Conservation (phyloP, 805 yeast genomes). For the Yarrowia sp. region DNA sequence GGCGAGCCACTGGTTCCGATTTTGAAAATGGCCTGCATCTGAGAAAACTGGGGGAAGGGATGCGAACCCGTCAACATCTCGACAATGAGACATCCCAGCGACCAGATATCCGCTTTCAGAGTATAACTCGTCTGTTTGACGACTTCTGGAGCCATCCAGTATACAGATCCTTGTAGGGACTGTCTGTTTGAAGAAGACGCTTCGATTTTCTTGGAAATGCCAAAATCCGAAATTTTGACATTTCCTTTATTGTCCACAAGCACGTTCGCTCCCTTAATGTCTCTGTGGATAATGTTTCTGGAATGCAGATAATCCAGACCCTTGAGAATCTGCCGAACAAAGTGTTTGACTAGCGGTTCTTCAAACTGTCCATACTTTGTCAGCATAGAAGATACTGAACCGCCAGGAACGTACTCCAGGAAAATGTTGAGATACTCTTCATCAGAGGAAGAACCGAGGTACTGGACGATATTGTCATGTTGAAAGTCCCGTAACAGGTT, state of each 20-base stretch:
- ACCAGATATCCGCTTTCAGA: slow-evolving; percentile 94
- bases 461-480: slow-evolving; percentile 90
- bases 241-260: slow-evolving; percentile 75
- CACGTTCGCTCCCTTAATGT: slow-evolving; percentile 86
- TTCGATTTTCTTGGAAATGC: slow-evolving; percentile 69
- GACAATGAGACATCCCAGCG: slow-evolving; percentile 87
- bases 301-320: slow-evolving; percentile 75
- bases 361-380: slow-evolving; percentile 75
- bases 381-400: slow-evolving; percentile 67
- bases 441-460: slow-evolving; percentile 82
- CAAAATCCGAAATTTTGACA: slow-evolving; percentile 84
- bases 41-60: slow-evolving; percentile 92
- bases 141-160: slow-evolving; percentile 99
- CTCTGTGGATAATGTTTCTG: slow-evolving; percentile 76
- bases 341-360: slow-evolving; percentile 69
- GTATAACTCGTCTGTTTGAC: slow-evolving; percentile 91
- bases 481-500: slow-evolving; percentile 69
- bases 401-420: slow-evolving; percentile 71
- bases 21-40: slow-evolving; percentile 95
- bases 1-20: slow-evolving; percentile 83
- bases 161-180: slow-evolving; percentile 90
- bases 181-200: slow-evolving; percentile 59
- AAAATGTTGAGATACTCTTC: slow-evolving; percentile 74
- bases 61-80: slow-evolving; percentile 97
- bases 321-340: slow-evolving; percentile 69